Evolutionary conservation across 306 rosid species (phyloP).

Genomic region (Pueraria montana): DNA sequence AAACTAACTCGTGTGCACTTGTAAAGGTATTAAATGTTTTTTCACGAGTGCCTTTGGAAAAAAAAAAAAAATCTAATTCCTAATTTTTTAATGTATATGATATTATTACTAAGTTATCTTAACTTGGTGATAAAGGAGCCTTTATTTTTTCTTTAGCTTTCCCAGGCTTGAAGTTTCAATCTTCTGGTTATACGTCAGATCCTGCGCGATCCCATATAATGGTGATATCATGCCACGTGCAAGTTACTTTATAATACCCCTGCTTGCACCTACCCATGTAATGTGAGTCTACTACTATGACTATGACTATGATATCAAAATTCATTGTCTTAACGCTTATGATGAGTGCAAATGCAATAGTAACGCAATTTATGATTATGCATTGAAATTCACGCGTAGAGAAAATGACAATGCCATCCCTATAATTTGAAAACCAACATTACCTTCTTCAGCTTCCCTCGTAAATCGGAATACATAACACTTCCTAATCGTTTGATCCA

Average conservation of each 20-base stretch:
- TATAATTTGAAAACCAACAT: constrained; percentile 24
- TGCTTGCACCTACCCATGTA: neutral
- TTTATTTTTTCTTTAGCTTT: constrained; percentile 40
- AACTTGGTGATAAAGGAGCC: constrained; percentile 46
- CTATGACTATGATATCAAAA: neutral
- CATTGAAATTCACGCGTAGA: constrained; percentile 36
- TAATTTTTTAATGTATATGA: neutral
- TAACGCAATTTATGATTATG: constrained; percentile 23
- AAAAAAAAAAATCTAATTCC: neutral
- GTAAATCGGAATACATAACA: constrained; percentile 23
- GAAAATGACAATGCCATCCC: constrained; percentile 25
- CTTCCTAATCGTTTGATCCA: neutral
- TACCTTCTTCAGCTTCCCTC: constrained; percentile 34
- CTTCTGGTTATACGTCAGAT: constrained; percentile 45
- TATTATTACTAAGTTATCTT: constrained; percentile 38
- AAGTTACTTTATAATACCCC: constrained; percentile 13
- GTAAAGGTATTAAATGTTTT: neutral
- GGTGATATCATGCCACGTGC: constrained; percentile 51
- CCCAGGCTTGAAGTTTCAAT: constrained; percentile 53
- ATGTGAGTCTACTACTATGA: neutral
- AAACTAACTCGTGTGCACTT: no score
- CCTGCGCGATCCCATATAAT: constrained; percentile 36
- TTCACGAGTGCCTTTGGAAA: neutral
- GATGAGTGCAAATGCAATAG: constrained; percentile 25
- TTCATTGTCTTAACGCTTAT: neutral